Evolutionary conservation across 1,139 yeast species (phyloP).

Genomic region (Hyphopichia buzzinii): DNA sequence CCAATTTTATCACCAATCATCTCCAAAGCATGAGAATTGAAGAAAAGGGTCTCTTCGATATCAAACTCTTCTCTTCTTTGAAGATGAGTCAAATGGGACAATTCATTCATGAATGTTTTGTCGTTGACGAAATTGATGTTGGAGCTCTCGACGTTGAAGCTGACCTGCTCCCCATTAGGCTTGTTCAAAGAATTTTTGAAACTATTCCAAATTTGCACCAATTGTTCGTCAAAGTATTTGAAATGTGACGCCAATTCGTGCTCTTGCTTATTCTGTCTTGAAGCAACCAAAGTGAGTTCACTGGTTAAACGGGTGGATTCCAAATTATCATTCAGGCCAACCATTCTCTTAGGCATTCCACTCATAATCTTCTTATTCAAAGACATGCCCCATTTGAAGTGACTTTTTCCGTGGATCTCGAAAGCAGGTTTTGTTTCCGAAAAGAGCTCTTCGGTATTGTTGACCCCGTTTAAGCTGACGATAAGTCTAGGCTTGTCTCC

Average conservation of each 20-base stretch:
- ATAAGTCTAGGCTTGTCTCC: constrained; percentile 29
- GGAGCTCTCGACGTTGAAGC: constrained; percentile 8
- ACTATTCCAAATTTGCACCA: constrained; percentile 35
- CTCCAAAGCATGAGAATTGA: constrained; percentile 40
- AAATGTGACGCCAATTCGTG: constrained; percentile 30
- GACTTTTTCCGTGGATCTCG: constrained; percentile 11
- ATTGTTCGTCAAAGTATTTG: constrained; percentile 27
- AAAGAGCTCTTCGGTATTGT: constrained; percentile 24
- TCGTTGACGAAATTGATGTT: constrained; percentile 36
- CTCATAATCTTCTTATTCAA: constrained; percentile 16
- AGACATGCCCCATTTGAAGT: constrained; percentile 13
- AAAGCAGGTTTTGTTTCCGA: constrained; percentile 16
- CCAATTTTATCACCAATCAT: constrained; percentile 45
- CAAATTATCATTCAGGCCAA: constrained; percentile 3
- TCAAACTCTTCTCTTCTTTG: constrained; percentile 14
- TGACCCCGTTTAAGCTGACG: constrained; percentile 41
- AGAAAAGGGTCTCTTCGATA: constrained; percentile 22
- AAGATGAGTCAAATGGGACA: constrained; percentile 45
- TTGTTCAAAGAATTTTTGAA: constrained; percentile 14
- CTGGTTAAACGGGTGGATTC: constrained; percentile 25
- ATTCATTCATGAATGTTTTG: constrained; percentile 44
- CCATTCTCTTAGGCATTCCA: constrained; percentile 8
- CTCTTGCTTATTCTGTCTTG: constrained; percentile 12
- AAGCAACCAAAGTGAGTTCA: constrained; percentile 32
- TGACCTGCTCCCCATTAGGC: constrained; percentile 7